These are phyloP conservation scores for Quercus engelmannii DNA, from an alignment of 306 rosid species.

Conservation along the genomic window DNA sequence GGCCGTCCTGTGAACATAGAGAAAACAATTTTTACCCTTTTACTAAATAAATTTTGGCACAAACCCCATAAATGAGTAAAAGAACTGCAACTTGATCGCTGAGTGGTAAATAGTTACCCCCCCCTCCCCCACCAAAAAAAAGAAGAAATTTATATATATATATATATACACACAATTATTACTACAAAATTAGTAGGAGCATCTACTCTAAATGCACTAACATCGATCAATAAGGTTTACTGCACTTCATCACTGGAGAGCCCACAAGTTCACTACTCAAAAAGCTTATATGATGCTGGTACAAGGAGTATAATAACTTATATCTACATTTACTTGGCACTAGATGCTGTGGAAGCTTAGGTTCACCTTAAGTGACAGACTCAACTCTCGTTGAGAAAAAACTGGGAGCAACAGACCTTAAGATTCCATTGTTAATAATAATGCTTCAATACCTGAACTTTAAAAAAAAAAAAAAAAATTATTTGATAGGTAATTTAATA, in stretches of 20 bases:
- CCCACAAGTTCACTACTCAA: background rate
- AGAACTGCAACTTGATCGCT: background rate
- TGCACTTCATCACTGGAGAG: background rate
- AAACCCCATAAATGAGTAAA: background rate
- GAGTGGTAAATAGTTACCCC: background rate
- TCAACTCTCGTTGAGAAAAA: background rate
- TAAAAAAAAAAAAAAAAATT: fast-evolving
- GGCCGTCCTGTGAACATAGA: background rate
- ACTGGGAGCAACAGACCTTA: too few relatives aligned
- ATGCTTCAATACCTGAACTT: slow-evolving; percentile 62
- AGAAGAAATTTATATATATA: background rate
- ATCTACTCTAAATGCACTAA: background rate
- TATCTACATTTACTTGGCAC: background rate
- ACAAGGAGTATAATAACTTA: background rate
- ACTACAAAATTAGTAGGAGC: background rate
- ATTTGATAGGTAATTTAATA: slow-evolving; percentile 6
- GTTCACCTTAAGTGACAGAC: background rate
- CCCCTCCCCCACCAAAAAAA: background rate
- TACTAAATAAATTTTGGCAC: background rate
- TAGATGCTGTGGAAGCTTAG: background rate
- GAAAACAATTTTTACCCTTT: background rate
- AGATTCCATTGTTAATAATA: too few relatives aligned
- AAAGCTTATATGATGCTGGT: background rate
- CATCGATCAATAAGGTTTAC: background rate
- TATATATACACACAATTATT: background rate